Conservation (phyloP, 176 grass and related monocot genomes). For the Raddia guianensis region DNA sequence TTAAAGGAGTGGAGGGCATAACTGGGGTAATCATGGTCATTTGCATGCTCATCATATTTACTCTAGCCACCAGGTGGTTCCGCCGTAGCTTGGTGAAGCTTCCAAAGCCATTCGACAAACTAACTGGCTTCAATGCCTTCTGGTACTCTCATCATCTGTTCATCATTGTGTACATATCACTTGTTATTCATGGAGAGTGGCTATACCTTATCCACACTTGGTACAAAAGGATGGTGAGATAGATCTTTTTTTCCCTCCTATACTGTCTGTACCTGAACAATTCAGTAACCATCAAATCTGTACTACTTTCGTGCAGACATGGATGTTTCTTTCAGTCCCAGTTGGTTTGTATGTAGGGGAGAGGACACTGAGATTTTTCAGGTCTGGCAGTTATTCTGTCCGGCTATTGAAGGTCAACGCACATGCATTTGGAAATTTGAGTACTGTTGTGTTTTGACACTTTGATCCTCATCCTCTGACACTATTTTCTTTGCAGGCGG, state of each 20-base stretch:
- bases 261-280: slow-evolving; percentile 23
- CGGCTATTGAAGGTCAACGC: slow-evolving; percentile 76
- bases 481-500: slow-evolving; percentile 65
- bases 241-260: slow-evolving; percentile 18
- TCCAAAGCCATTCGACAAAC: slow-evolving; percentile 86
- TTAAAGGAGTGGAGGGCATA: slow-evolving; percentile 68
- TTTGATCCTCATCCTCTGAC: slow-evolving; percentile 28
- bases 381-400: slow-evolving; percentile 90
- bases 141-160: slow-evolving; percentile 99
- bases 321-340: slow-evolving; percentile 96
- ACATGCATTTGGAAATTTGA: slow-evolving; percentile 28
- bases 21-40: slow-evolving; percentile 93
- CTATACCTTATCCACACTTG: slow-evolving; percentile 76
- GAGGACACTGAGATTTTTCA: slow-evolving; percentile 82
- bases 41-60: slow-evolving; percentile 81
- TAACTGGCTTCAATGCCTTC: slow-evolving; percentile 97
- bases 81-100: slow-evolving; percentile 81
- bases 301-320: slow-evolving; percentile 66
- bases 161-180: slow-evolving; percentile 77
- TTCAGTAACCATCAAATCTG: slow-evolving; percentile 21
- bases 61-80: slow-evolving; percentile 95
- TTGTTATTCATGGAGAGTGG: slow-evolving; percentile 78
- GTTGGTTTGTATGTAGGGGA: slow-evolving; percentile 86
- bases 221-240: slow-evolving; percentile 84
- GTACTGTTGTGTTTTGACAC: slow-evolving; percentile 17